Conservation (phyloP, 495 filamentous ascomycete species). For the Xylaria flabelliformis region DNA sequence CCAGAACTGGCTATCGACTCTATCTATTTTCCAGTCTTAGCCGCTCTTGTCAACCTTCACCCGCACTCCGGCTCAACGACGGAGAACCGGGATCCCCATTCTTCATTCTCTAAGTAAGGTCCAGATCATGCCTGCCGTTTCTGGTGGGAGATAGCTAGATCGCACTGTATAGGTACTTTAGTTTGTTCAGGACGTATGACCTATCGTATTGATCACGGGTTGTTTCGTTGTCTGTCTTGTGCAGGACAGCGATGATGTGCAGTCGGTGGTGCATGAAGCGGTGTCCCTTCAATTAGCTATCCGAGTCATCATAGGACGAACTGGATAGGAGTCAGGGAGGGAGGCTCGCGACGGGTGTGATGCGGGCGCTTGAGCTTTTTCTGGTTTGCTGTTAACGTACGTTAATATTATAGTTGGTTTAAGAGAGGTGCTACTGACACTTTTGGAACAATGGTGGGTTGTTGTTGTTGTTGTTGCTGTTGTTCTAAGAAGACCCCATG, state of each 20-base stretch:
- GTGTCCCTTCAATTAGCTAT: not conserved
- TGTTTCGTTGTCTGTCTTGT: not conserved
- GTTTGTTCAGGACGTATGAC: not conserved
- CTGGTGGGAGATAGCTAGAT: not conserved
- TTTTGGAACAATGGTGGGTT: not conserved
- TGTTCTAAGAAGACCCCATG: not conserved
- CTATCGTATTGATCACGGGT: not conserved
- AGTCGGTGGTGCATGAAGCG: not conserved
- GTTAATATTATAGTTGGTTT: not conserved
- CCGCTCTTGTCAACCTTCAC: not conserved
- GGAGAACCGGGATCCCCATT: not conserved
- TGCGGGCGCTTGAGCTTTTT: not conserved
- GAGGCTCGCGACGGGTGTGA: not conserved
- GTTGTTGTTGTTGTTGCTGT: not conserved
- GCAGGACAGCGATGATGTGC: not conserved
- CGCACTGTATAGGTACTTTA: slow-evolving; percentile 1
- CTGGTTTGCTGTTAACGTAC: not conserved
- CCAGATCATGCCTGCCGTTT: not conserved
- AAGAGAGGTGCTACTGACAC: not conserved
- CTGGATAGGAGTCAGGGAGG: not conserved
- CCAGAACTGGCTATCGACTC: not conserved
- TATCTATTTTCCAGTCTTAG: not conserved
- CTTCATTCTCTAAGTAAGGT: not conserved
- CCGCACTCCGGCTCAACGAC: not conserved
- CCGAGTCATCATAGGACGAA: not conserved